Evolutionary conservation across 1,139 yeast species (phyloP).

Genomic region (Pichia norvegensis): DNA sequence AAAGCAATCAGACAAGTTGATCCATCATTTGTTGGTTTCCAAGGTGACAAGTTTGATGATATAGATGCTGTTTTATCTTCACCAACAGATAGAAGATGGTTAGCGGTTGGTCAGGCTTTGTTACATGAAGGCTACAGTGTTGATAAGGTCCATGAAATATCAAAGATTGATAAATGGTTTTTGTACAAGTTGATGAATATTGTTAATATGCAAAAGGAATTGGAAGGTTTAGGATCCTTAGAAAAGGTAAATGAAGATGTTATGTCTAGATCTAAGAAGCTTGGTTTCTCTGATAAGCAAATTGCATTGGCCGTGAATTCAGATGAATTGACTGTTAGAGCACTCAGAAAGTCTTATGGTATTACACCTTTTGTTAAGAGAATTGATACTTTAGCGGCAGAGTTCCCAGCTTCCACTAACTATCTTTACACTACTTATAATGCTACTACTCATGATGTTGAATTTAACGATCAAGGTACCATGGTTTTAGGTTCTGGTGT

Average conservation of each 20-base stretch:
- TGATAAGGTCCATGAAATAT: slow-evolving; percentile 81
- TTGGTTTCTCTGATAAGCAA: slow-evolving; percentile 94
- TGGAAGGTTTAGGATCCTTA: slow-evolving; percentile 57
- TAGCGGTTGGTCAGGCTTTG: slow-evolving; percentile 96
- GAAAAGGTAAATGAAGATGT: slow-evolving; percentile 56
- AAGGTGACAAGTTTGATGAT: slow-evolving; percentile 75
- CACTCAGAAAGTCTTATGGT: slow-evolving; percentile 66
- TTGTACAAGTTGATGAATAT: slow-evolving; percentile 84
- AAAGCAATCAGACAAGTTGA: slow-evolving; percentile 97
- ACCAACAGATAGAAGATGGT: slow-evolving; percentile 97
- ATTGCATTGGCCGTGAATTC: slow-evolving; percentile 63
- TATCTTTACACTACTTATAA: slow-evolving; percentile 94
- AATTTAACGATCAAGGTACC: slow-evolving; percentile 83
- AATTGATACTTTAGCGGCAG: slow-evolving; percentile 97
- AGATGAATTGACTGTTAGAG: slow-evolving; percentile 72
- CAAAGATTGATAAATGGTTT: slow-evolving; percentile 96
- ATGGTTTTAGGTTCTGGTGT: slow-evolving; percentile 97
- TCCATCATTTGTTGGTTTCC: slow-evolving; percentile 86
- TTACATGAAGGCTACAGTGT: slow-evolving; percentile 84
- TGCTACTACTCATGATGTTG: slow-evolving; percentile 78
- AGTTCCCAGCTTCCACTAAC: slow-evolving; percentile 95
- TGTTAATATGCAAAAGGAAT: slow-evolving; percentile 76
- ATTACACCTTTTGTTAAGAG: slow-evolving; percentile 91
- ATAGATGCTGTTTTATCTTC: slow-evolving; percentile 73
- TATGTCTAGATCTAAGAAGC: slow-evolving; percentile 75